Base-by-base conservation (phyloP, 108 stramenopile genomes). In the Stephanodiscus minutulus region DNA sequence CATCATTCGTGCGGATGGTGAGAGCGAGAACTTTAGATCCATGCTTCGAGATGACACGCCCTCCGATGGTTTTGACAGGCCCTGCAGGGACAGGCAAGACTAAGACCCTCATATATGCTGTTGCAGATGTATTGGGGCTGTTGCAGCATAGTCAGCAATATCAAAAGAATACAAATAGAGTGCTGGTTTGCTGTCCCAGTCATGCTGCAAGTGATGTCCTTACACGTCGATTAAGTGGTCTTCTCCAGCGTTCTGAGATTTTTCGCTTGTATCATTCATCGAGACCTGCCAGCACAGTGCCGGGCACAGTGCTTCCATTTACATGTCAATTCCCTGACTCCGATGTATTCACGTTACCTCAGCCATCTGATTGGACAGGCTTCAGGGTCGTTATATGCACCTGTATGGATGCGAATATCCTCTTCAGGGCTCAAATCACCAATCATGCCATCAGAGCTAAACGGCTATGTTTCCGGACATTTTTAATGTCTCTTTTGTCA, bases 161-260 rank as follows among this genome's bases (percentile, higher is more conserved):
- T 20, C 64, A 52, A 18, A 49, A 8, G 17, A 76, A 71, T 29
- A 67, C 61, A 4, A 85, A 81, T 67, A 71, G 83, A 73, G 66
- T 88, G 10, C 73, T 91, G 52, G 66, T 91, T 7, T 91, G 90
- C 55, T 82, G 87, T 25, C 90, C 90, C 21, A 82, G 80, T 47
- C 90, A 91, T 70, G 86, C 90, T 12, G 90, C 90, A 20, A 81
- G 80, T 31, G 85, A 91, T 68, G 88, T 89, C 37, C 77, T 91
- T 28, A 89, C 87, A 7, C 60, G 66, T 25, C 73, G 88, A 33
- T 64, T 91, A 17, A 60, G 62, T 60, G 53, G 73, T 9, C 49
- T 65, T 15, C 76, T 89, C 49, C 35, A 37, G 11, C 58, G 31
- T 17, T 20, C 44, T 4, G 70, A 75, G 47, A 72, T 91, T 1